phyloP scores from a whole-genome alignment of 2,329 filamentous ascomycete species.

The Aspergillus versicolor region DNA sequence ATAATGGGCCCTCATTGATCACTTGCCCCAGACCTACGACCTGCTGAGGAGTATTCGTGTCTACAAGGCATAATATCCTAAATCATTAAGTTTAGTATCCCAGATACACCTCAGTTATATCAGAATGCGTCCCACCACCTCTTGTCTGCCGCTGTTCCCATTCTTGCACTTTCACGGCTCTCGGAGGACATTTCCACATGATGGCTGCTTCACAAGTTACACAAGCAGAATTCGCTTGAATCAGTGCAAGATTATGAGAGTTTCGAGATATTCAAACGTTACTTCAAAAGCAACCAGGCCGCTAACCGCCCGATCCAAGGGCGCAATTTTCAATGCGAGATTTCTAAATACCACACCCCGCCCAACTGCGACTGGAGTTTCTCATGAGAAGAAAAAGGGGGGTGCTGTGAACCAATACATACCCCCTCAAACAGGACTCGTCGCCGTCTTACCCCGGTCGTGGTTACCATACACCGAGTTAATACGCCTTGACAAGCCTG shows the following conservation, averaged over 20 bases:
- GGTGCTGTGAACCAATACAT: constrained; percentile 37
- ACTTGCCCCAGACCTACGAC: background rate
- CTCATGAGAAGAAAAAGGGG: background rate
- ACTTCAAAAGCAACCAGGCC: background rate
- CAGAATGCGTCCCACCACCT: background rate
- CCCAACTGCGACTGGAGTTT: background rate
- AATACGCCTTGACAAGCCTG: constrained; percentile 53
- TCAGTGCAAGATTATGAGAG: background rate
- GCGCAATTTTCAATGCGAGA: background rate
- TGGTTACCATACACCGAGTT: constrained; percentile 58
- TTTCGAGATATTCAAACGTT: background rate
- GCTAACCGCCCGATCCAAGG: background rate
- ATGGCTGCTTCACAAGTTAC: background rate
- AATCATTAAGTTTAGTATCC: background rate
- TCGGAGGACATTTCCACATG: background rate
- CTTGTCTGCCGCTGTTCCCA: background rate
- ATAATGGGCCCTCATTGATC: background rate
- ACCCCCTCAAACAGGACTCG: constrained; percentile 46
- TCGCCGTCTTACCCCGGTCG: constrained; percentile 47
- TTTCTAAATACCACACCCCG: background rate
- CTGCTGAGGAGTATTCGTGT: background rate
- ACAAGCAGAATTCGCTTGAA: background rate
- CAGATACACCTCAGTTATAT: background rate
- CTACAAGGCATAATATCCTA: background rate
- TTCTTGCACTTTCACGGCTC: background rate